Evolutionary conservation across 352 stramenopile species (phyloP), one percentile per base, ranked within the genome.

Genomic region (Lagenidium sp.): DNA sequence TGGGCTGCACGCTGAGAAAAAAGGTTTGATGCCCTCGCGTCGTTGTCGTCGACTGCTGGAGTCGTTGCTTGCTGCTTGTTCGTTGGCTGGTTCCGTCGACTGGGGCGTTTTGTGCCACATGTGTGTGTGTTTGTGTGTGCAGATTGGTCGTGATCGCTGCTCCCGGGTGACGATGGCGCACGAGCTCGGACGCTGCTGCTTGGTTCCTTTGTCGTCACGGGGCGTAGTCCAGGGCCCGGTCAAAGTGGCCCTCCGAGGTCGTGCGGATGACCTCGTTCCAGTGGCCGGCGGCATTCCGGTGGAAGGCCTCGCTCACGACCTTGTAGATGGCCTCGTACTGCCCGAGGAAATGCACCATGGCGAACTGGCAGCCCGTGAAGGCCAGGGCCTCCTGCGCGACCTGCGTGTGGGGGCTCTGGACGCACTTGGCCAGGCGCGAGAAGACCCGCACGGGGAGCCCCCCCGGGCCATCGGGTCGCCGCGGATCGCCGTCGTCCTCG

Each of bases 341-440:
- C 1, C 62, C 68, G 18, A 93, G 44, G 46, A 89, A 93, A 26
- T 91, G 76, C 16, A 83, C 53, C 47, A 93, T 62, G 18, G 62
- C 64, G 41, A 93, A 93, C 39, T 91, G 78, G 41, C 78, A 91
- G 32, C 78, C 68, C 5, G 73, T 85, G 50, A 93, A 93, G 25
- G 81, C 75, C 28, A 93, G 57, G 24, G 78, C 78, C 34, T 93
- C 81, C 44, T 88, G 81, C 5, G 81, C 81, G 20, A 87, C 76
- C 12, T 88, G 67, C 0, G 79, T 65, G 36, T 89, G 69, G 6
- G 60, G 52, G 15, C 76, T 85, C 20, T 68, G 60, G 37, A 89
- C 52, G 12, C 63, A 65, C n/a, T 61, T 60, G 11, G 73, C 74
- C 11, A 93, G 58, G 5, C 59, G 68, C 8, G 58, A 40, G 49